phyloP scores from a whole-genome alignment of 1,139 yeast species.

The Geotrichum fermentans region DNA sequence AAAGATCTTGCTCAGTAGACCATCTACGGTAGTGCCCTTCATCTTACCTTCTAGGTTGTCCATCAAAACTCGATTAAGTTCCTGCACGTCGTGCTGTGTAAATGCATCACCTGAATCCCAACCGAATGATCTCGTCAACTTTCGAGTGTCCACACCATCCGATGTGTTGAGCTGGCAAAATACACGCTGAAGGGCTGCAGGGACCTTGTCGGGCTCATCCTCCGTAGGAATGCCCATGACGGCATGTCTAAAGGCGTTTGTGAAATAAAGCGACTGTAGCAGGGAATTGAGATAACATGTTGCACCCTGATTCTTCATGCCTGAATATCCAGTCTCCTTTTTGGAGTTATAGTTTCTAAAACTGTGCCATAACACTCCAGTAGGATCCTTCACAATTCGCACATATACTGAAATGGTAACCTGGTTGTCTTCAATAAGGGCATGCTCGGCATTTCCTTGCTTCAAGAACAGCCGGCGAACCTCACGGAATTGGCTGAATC shows the following conservation, averaged over 20 bases:
- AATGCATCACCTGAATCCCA: slow-evolving; percentile 97
- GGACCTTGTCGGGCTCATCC: slow-evolving; percentile 54
- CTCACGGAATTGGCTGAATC: slow-evolving; percentile 75
- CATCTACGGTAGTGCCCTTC: slow-evolving; percentile 85
- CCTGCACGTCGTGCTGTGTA: slow-evolving; percentile 97
- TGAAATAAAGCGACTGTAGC: slow-evolving; percentile 83
- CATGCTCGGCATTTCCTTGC: slow-evolving; percentile 27
- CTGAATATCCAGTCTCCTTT: slow-evolving; percentile 82
- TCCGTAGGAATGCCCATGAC: slow-evolving; percentile 88
- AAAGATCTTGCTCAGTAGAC: slow-evolving; percentile 71
- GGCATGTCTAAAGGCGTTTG: slow-evolving; percentile 72
- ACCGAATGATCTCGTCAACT: slow-evolving; percentile 87
- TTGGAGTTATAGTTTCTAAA: slow-evolving; percentile 83
- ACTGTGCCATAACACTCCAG: slow-evolving; percentile 92
- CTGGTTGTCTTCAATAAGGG: slow-evolving; percentile 54
- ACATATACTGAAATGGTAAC: slow-evolving; percentile 74
- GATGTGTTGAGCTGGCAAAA: slow-evolving; percentile 76
- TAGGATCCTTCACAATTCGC: slow-evolving; percentile 75
- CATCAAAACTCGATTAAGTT: slow-evolving; percentile 90
- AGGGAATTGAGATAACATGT: slow-evolving; percentile 93
- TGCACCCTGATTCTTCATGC: slow-evolving; percentile 94
- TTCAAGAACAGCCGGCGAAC: slow-evolving; percentile 44
- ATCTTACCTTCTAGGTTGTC: slow-evolving; percentile 86
- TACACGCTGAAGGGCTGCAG: slow-evolving; percentile 80
- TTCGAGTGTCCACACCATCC: slow-evolving; percentile 77